Evolutionary conservation across 1,139 yeast species (phyloP), one percentile per base, ranked within the genome.

Genomic region (Sugiyamaella grinbergsii): DNA sequence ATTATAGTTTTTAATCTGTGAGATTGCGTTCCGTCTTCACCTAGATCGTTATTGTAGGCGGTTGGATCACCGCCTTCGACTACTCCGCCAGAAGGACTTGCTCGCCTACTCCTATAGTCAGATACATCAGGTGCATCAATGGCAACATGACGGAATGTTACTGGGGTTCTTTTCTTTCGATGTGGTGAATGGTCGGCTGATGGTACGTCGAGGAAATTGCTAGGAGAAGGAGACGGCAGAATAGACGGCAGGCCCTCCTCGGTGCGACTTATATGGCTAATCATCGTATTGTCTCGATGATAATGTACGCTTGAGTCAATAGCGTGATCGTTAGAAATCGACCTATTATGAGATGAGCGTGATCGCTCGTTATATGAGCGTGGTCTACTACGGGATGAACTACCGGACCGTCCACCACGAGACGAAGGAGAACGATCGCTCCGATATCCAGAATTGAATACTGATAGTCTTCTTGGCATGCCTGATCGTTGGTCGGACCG

Each of bases 161-260:
- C 23, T 28, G 36, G 33, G 8, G 16, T 28, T 28, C 24, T 24
- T 18, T 19, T 15, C 8, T 15, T 16, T 28, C 37, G 36, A 18
- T 13, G 24, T 23, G 23, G 13, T 20, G 34, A 16, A 4, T 13
- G 24, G 44, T 41, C 24, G 23, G 22, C 4, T 11, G 11, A 18
- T 15, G 44, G 43, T 5, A 40, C 43, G 13, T 23, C 19, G 7
- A 40, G 43, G 32, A 28, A 40, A 16, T 40, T 23, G 11, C 34
- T 28, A 7, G 24, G 34, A 3, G 43, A 28, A 3, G 43, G 26
- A 26, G 19, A 18, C 13, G 43, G 43, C 18, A 15, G 13, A 10
- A 16, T 19, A 8, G 5, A 11, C 2, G 24, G 15, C n/a, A 41
- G 13, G 8, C 45, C 45, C 22, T 41, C 45, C 31, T 41, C 45